Evolutionary conservation across 306 rosid genomes (phyloP).

Genomic region (Cucurbita argyrosperma): DNA sequence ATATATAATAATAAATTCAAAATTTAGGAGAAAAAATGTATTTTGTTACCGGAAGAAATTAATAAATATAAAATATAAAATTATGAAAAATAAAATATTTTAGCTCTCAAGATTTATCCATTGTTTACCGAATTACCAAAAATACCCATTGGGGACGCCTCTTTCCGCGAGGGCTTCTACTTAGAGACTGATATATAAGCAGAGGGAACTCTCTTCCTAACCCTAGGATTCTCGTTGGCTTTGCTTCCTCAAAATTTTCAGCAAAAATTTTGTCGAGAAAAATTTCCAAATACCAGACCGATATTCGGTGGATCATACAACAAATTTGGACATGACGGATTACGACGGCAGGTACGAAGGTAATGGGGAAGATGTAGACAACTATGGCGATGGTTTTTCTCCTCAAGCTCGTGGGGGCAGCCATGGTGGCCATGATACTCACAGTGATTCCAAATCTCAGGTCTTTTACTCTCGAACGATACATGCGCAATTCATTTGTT

Average conservation of each 20-base stretch:
- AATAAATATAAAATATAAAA: no score
- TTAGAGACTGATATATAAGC: background rate
- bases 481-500: background rate
- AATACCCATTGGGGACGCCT: background rate
- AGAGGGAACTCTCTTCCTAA: background rate
- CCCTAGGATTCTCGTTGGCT: constrained; percentile 2
- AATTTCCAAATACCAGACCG: background rate
- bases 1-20: no score
- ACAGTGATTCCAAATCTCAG: constrained; percentile 58
- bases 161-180: background rate
- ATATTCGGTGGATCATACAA: background rate
- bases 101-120: background rate
- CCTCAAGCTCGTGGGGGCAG: constrained; percentile 39
- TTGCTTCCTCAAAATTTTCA: background rate
- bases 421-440: constrained; percentile 31
- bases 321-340: constrained; percentile 38
- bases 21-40: no score
- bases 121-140: background rate
- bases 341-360: constrained; percentile 67
- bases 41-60: no score
- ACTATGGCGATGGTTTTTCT: constrained; percentile 36
- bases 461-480: constrained; percentile 10
- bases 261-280: background rate
- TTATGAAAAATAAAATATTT: no score
- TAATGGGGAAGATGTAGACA: constrained; percentile 45